Conservation (phyloP, 2,329 filamentous ascomycete genomes). For the Mycosphaerella arachidis region DNA sequence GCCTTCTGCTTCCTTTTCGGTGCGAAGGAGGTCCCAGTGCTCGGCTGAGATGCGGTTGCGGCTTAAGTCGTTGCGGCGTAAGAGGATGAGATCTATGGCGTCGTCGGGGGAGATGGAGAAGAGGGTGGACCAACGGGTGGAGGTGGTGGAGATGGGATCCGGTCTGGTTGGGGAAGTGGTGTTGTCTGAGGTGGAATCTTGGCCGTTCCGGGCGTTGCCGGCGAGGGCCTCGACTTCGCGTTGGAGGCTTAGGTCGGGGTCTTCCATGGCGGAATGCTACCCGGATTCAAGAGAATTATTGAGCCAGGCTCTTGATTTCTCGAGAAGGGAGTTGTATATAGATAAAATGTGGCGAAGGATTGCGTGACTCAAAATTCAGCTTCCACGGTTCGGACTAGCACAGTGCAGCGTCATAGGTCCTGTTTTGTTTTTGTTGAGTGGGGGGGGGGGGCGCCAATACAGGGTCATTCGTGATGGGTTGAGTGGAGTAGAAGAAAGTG, state of each 20-base stretch:
- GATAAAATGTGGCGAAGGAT: not conserved
- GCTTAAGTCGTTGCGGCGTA: constrained; percentile 33
- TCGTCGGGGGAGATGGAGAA: constrained; percentile 33
- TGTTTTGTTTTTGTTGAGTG: too few species aligned
- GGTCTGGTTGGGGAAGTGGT: not conserved
- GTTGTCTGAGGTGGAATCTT: not conserved
- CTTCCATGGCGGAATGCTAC: constrained; percentile 15
- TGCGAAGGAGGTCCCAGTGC: constrained; percentile 34
- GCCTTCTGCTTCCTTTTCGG: constrained; percentile 32
- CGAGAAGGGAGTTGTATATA: too few species aligned
- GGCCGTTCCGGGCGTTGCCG: constrained; percentile 22
- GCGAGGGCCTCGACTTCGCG: constrained; percentile 26
- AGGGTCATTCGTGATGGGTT: too few species aligned
- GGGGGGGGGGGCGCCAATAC: too few species aligned
- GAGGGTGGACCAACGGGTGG: constrained; percentile 34
- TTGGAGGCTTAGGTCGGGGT: constrained; percentile 22
- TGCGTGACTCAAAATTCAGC: not conserved
- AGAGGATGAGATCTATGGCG: constrained; percentile 31
- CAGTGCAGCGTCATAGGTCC: too few species aligned
- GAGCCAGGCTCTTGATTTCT: not conserved
- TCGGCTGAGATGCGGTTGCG: constrained; percentile 34
- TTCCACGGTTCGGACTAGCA: too few species aligned
- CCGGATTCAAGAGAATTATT: too few species aligned
- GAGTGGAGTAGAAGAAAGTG: too few species aligned
- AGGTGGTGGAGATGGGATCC: constrained; percentile 26